A percentile compares a stretch with the other conserved stretches of the same genome.
Conservation (phyloP, 2,329 filamentous ascomycete species). For the Aspergillus carbonarius region DNA sequence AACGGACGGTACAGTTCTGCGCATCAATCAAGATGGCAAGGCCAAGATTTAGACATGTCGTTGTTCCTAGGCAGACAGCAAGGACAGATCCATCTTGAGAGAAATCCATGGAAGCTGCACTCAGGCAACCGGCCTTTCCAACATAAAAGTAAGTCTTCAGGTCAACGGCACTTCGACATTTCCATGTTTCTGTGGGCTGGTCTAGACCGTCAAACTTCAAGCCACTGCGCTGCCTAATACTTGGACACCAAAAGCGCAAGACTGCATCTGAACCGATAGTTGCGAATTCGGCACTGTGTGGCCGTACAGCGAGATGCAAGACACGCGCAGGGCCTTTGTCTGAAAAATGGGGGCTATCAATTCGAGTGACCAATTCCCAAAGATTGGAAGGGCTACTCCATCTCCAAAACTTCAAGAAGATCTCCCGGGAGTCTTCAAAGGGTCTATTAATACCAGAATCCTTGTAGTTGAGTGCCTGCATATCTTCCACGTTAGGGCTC, state of each 20-base stretch:
- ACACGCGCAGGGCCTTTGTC: constrained; percentile 57
- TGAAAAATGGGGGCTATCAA: constrained; percentile 76
- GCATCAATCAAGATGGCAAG: constrained; percentile 76
- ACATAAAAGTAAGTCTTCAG: constrained; percentile 41
- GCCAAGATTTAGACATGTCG: constrained; percentile 53
- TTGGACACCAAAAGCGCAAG: constrained; percentile 79
- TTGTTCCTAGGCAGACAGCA: constrained; percentile 55
- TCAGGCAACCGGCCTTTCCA: constrained; percentile 33
- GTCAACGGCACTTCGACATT: constrained; percentile 59
- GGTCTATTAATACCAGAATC: constrained; percentile 42
- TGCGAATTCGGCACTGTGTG: constrained; percentile 69
- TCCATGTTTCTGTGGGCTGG: constrained; percentile 69
- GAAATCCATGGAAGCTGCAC: constrained; percentile 68
- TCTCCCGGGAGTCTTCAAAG: constrained; percentile 58
- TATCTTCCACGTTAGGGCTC: constrained; percentile 70
- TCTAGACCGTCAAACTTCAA: constrained; percentile 52
- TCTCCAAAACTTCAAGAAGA: constrained; percentile 89
- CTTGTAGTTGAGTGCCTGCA: constrained; percentile 54
- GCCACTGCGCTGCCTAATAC: constrained; percentile 66
- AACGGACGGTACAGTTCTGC: constrained; percentile 63
- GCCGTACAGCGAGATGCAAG: constrained; percentile 71
- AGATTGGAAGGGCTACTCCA: constrained; percentile 55
- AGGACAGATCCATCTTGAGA: constrained; percentile 82
- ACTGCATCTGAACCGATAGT: constrained; percentile 79
- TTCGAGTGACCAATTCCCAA: constrained; percentile 76